Evolutionary conservation across 2,329 filamentous ascomycete species (phyloP), one percentile per base, ranked within the genome.

Genomic region (Alternaria gansuensis): DNA sequence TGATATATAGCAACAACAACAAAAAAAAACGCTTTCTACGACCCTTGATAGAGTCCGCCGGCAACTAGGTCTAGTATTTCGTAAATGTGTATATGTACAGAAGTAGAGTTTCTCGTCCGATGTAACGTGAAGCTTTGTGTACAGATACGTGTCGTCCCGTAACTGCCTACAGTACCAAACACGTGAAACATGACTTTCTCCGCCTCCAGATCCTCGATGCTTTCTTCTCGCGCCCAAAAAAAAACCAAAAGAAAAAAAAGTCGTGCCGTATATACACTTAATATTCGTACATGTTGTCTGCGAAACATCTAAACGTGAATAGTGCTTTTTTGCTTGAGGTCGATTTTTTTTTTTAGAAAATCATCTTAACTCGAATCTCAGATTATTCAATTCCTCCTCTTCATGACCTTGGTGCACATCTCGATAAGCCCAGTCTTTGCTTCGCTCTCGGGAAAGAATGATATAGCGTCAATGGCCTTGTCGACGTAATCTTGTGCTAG

Each of bases 381-480:
- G 17, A 17, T 33, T 5, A 4, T 65, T 60, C 83, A 98, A 79
- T 97, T 97, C 77, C 92, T 85, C 72, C 94, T 86, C 79, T 92
- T 89, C 82, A 97, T 87, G 14, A 93, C 93, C 82, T 97, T 97
- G 69, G 89, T 86, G 67, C 93, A 96, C 92, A 98, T 97, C 73
- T 97, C 92, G 44, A 97, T 82, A 39, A 99, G 82, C 0, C 94
- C 94, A 29, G 90, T 86, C 82, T 97, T 98, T 58, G 95, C 95
- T 65, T 98, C 94, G 76, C 93, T 94, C n/a, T 93, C 89, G 6
- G 95, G 95, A 78, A 99, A 97, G 44, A 82, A 81, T 64, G 85
- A 84, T 71, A 99, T 91, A n/a, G 93, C 91, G 5, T 87, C 85
- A 60, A 96, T 90, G 28, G 95, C 95, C 74, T 91, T 91, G 73